A percentile compares a stretch with the other conserved stretches of the same genome.
These are phyloP conservation scores for Rhytidiadelphus loreus DNA, from an alignment of 225 moss, liverwort and hornwort genomes.

Conservation along the genomic window DNA sequence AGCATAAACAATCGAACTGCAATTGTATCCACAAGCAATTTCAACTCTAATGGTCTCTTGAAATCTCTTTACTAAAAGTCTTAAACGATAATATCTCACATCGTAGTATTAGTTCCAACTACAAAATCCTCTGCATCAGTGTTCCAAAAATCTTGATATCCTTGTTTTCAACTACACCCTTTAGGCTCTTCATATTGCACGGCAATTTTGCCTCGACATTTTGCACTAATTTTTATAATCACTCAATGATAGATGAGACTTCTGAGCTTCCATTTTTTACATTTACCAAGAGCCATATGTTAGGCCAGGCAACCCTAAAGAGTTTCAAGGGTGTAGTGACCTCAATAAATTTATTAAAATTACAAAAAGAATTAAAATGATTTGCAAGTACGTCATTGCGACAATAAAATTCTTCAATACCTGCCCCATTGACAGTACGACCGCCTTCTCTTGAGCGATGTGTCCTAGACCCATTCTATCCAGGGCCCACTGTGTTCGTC, in stretches of 20 bases:
- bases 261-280: neutral
- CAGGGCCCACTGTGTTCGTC: constrained; percentile 65
- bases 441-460: constrained; percentile 56
- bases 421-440: constrained; percentile 80
- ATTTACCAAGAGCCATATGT: neutral
- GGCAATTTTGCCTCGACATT: neutral
- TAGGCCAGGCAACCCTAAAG: neutral
- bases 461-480: constrained; percentile 66
- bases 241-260: neutral
- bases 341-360: neutral
- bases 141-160: neutral
- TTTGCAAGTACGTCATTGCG: neutral
- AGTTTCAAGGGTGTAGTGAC: neutral
- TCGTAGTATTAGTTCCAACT: neutral
- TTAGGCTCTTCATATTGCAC: neutral
- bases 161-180: neutral
- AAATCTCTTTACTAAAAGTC: neutral
- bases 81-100: neutral
- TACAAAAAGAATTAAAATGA: neutral
- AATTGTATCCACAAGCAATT: neutral
- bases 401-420: constrained; percentile 2
- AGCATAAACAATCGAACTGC: neutral
- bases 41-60: neutral
- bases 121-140: neutral
- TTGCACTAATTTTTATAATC: neutral